A percentile compares a stretch with the other conserved stretches of the same genome.
Conservation (phyloP, 768 basidiomycete species). For the Boletus subcaerulescens region DNA sequence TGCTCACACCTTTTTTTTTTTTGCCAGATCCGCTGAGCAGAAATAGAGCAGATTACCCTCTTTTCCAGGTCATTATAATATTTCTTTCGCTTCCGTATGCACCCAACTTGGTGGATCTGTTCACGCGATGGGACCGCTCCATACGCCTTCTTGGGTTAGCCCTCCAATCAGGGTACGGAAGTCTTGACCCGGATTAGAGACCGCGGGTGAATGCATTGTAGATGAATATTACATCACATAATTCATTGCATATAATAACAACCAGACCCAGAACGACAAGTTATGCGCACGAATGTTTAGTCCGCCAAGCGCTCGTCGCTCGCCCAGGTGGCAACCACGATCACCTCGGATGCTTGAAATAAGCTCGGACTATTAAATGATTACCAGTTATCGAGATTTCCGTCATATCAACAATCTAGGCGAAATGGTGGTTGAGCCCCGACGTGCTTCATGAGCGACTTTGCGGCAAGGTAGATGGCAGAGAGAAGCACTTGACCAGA, state of each 20-base stretch:
- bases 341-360: slow-evolving; percentile 28
- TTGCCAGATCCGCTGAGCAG: slow-evolving; percentile 25
- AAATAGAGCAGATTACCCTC: slow-evolving; percentile 24
- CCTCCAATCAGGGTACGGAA: background rate
- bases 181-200: slow-evolving; percentile 8
- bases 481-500: background rate
- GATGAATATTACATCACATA: slow-evolving; percentile 27
- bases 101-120: slow-evolving; percentile 17
- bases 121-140: slow-evolving; percentile 21
- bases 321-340: slow-evolving; percentile 13
- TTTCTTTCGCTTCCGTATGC: slow-evolving; percentile 21
- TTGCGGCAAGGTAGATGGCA: slow-evolving; percentile 2
- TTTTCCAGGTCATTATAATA: slow-evolving; percentile 6
- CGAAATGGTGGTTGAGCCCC: background rate
- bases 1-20: slow-evolving; percentile 1
- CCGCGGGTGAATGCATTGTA: slow-evolving; percentile 12
- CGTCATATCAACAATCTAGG: slow-evolving; percentile 2
- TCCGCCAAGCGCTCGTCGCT: background rate
- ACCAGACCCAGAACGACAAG: background rate
- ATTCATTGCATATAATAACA: slow-evolving; percentile 25
- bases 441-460: background rate
- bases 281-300: no score
- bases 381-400: slow-evolving; percentile 18
- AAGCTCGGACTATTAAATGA: slow-evolving; percentile 15
- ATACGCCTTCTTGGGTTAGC: slow-evolving; percentile 6